These are phyloP conservation scores for Huntiella abstrusa DNA, from an alignment of 2,329 filamentous ascomycete genomes.

Conservation along the genomic window DNA sequence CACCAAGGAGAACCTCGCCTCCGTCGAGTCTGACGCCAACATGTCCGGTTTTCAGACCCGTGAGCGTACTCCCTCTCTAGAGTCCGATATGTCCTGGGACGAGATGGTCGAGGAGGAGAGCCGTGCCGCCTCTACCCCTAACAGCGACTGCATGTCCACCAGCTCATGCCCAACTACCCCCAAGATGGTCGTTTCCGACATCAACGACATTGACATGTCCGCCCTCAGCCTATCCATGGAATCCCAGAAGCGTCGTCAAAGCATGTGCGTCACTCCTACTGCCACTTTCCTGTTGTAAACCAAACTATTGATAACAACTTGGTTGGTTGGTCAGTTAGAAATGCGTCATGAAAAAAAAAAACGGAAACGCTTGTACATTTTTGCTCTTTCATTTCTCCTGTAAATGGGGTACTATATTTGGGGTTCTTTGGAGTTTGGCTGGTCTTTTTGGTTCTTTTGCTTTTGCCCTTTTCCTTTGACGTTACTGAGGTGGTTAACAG, in stretches of 20 bases:
- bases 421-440: background rate
- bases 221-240: background rate
- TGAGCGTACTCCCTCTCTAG: slow-evolving; percentile 6
- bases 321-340: background rate
- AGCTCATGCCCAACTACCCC: slow-evolving; percentile 10
- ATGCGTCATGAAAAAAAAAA: background rate
- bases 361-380: background rate
- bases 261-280: slow-evolving; percentile 5
- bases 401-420: background rate
- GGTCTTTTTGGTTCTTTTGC: background rate
- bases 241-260: slow-evolving; percentile 9
- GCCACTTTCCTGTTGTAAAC: background rate
- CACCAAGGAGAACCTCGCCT: background rate
- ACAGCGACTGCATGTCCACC: background rate
- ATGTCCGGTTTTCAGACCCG: background rate
- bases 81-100: slow-evolving; percentile 7
- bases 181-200: background rate
- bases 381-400: background rate
- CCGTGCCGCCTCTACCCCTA: background rate
- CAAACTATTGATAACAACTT: background rate
- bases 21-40: background rate
- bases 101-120: slow-evolving; percentile 2
- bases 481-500: background rate
- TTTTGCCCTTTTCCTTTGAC: background rate
- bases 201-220: background rate